Conservation (phyloP, 371 early-diverging fungal genomes). For the Syncephalis fuscata region DNA sequence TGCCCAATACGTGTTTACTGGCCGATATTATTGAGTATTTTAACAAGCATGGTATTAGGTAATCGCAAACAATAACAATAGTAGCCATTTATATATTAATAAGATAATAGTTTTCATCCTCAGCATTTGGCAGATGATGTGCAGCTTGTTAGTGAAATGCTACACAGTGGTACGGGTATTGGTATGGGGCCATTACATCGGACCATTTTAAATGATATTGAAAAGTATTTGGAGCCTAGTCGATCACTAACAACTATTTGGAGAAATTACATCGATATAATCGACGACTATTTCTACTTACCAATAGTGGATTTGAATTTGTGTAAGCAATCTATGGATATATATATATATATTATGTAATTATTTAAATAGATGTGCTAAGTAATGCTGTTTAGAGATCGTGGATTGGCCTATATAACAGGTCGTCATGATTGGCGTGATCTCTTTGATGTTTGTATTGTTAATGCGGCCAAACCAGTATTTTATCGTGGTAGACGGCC, state of each 20-base stretch:
- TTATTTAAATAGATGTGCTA: not conserved
- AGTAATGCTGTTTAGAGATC: slow-evolving; percentile 9
- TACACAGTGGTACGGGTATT: slow-evolving; percentile 22
- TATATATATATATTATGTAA: not conserved
- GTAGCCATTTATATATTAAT: too few relatives aligned
- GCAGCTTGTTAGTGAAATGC: slow-evolving; percentile 23
- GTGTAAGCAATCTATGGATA: slow-evolving; percentile 14
- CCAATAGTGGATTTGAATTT: slow-evolving; percentile 38
- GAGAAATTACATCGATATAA: slow-evolving; percentile 22
- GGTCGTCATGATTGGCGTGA: slow-evolving; percentile 32
- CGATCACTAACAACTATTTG: slow-evolving; percentile 25
- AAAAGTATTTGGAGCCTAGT: slow-evolving; percentile 23
- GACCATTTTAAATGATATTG: slow-evolving; percentile 24
- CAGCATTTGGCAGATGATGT: slow-evolving; percentile 47
- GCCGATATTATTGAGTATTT: slow-evolving; percentile 45
- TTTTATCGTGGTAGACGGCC: slow-evolving; percentile 38
- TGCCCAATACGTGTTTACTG: slow-evolving; percentile 36
- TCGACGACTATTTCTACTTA: slow-evolving; percentile 35
- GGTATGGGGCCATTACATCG: slow-evolving; percentile 32
- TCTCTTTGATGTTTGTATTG: slow-evolving; percentile 42
- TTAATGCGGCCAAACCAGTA: slow-evolving; percentile 34
- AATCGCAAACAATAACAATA: too few relatives aligned
- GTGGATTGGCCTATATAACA: slow-evolving; percentile 31
- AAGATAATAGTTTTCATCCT: slow-evolving; percentile 41
- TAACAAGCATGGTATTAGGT: slow-evolving; percentile 25